Evolutionary conservation across 108 stramenopile species (phyloP), one percentile per base, ranked within the genome.

Genomic region (Epithemia pelagica): DNA sequence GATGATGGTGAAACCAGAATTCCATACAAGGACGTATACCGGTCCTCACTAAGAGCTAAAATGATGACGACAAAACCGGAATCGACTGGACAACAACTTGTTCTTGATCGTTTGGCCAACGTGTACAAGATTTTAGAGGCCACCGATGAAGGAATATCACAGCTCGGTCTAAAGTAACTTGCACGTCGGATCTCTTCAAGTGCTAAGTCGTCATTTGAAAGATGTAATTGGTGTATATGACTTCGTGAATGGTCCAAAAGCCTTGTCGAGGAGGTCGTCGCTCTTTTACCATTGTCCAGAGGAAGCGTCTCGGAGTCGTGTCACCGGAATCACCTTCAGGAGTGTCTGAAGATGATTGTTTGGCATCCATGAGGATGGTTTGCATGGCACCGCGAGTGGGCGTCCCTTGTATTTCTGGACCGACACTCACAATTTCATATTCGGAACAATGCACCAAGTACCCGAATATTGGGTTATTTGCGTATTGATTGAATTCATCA

Each of bases 171-270:
- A 46, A 46, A 46, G 15, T 46, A 46, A 46, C 18, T 24, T 60
- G 25, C 26, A 28, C 59, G 27, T 60, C 18, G 26, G 21, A 10
- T 30, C 20, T 52, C 18, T 26, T 2, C 26, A 15, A 15, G 24
- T 2, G 37, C 37, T 31, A 80, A 28, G 27, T 46, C 25, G 85
- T 86, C 30, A 69, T 64, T 0, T 62, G 65, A 53, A 73, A 75
- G 5, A 83, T 81, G 61, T 82, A 79, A 29, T 85, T 82, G 23
- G 75, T 72, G 55, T 67, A 82, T 52, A 91, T 71, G 61, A 85
- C 86, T 77, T 91, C 90, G 58, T 88, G 85, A 18, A 91, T 81
- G 32, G 88, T 69, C 83, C 85, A 91, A 59, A 81, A 78, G 31
- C 78, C 81, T 65, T 88, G 87, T 68, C 83, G 74, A 52, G 90